These are phyloP conservation scores for Remersonia thermophila DNA, from an alignment of 2,329 filamentous ascomycete genomes.

Conservation along the genomic window DNA sequence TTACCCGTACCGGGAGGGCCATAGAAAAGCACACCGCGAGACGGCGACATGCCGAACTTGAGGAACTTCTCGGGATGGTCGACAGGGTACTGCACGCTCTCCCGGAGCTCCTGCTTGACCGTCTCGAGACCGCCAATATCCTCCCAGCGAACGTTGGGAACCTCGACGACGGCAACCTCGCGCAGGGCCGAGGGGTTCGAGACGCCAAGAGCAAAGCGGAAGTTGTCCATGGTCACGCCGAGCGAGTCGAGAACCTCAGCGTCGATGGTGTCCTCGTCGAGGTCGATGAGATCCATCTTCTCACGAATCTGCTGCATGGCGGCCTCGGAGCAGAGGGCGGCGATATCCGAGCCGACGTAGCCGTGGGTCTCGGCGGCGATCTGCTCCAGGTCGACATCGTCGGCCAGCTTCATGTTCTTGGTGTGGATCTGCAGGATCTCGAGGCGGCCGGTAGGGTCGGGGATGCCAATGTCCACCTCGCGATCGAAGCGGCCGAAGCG, in stretches of 20 bases:
- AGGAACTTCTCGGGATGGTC: constrained; percentile 99
- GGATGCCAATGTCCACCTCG: constrained; percentile 96
- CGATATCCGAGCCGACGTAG: constrained; percentile 97
- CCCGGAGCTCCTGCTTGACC: constrained; percentile 99
- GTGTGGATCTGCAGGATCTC: constrained; percentile 99
- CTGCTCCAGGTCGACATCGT: constrained; percentile 92
- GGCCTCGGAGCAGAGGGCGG: constrained; percentile 94
- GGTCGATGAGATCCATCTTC: constrained; percentile 99
- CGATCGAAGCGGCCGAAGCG: constrained; percentile 98
- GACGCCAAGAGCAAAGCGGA: constrained; percentile 94
- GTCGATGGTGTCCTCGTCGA: constrained; percentile 98
- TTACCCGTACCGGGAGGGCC: constrained; percentile 99
- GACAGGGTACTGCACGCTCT: constrained; percentile 97
- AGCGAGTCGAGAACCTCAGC: constrained; percentile 96
- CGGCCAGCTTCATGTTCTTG: constrained; percentile 99
- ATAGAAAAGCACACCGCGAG: constrained; percentile 96
- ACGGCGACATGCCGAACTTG: constrained; percentile 97
- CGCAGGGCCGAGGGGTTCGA: constrained; percentile 98
- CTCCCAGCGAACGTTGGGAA: constrained; percentile 98
- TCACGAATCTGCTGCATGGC: constrained; percentile 99
- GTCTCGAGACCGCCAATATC: constrained; percentile 97
- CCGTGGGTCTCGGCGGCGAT: constrained; percentile 97
- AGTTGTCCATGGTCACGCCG: constrained; percentile 99
- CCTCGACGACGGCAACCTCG: constrained; percentile 97
- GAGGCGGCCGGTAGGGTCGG: constrained; percentile 92